Evolutionary conservation across 1,284 basidiomycete genomes (phyloP), one percentile per base, ranked within the genome.

Genomic region (Cryptococcus sp.): DNA sequence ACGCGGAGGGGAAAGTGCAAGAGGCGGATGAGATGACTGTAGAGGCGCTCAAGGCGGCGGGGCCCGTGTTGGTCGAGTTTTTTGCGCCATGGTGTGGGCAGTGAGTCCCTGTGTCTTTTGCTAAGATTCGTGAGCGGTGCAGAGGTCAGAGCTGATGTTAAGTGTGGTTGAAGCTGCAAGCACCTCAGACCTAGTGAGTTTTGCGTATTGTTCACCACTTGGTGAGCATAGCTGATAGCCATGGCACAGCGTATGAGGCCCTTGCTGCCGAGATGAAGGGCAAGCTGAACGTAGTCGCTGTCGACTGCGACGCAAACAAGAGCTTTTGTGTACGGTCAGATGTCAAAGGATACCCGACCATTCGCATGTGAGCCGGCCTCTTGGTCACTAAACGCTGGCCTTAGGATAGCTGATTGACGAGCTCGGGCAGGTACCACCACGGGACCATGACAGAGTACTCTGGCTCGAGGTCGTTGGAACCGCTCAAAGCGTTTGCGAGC

Each of bases 61-160:
- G 89, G 0, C 85, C 88, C 0, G 79, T 85, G 0, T 89, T 95
- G 66, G 81, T 94, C 77, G 94, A 96, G 72, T 96, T 89, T 79
- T 95, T 83, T 70, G 91, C 91, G 0, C 92, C 92, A 0, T 94
- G 91, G 91, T 94, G 91, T 72, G 87, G 88, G 1, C 92, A 95
- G 78, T 80, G 55, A 67, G 76, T 52, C 33, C 50, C 39, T 9
- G 15, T 40, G 28, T 23, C 52, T 47, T 9, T 44, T 33, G 18
- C n/a, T 52, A 1, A 24, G 33, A 4, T 20, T 16, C 33, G 23
- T 42, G 9, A 20, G 11, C 6, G 48, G 56, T 63, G 65, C 36
- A 13, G 46, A 59, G 66, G 55, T 15, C 38, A 13, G 15, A 37
- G 20, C 43, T 53, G n/a, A 21, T 15, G 8, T 21, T 15, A 23